These are phyloP conservation scores for Oidium heveae DNA, from an alignment of 2,329 filamentous ascomycete genomes.

Conservation along the genomic window DNA sequence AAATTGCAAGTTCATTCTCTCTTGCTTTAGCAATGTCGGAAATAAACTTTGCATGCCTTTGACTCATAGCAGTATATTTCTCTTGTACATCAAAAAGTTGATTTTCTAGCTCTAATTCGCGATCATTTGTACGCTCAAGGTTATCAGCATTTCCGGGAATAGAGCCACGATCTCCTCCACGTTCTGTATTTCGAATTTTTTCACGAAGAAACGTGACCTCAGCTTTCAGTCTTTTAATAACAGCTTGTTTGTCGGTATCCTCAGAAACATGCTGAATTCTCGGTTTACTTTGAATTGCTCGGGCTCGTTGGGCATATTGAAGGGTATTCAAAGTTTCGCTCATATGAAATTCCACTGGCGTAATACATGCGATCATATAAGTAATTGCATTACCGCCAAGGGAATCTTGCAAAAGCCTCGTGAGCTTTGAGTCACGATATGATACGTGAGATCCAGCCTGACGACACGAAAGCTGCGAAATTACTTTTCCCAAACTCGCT, in stretches of 20 bases:
- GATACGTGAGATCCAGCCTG: slow-evolving; percentile 76
- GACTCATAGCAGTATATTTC: slow-evolving; percentile 74
- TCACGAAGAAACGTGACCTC: slow-evolving; percentile 86
- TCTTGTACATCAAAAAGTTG: slow-evolving; percentile 82
- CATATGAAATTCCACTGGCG: slow-evolving; percentile 84
- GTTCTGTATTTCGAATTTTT: slow-evolving; percentile 69
- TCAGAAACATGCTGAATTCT: slow-evolving; percentile 62
- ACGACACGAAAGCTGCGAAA: slow-evolving; percentile 85
- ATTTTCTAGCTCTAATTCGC: slow-evolving; percentile 77
- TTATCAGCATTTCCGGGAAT: slow-evolving; percentile 37
- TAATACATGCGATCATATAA: slow-evolving; percentile 98
- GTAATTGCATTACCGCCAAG: slow-evolving; percentile 92
- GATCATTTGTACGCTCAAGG: slow-evolving; percentile 54
- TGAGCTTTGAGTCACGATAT: slow-evolving; percentile 94
- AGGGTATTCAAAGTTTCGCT: slow-evolving; percentile 96
- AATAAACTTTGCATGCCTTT: slow-evolving; percentile 87
- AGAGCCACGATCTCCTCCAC: slow-evolving; percentile 29
- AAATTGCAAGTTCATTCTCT: slow-evolving; percentile 38
- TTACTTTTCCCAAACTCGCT: slow-evolving; percentile 88
- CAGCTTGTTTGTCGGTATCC: slow-evolving; percentile 76
- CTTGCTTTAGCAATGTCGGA: slow-evolving; percentile 74
- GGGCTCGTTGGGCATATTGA: slow-evolving; percentile 84
- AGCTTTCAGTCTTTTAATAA: slow-evolving; percentile 80
- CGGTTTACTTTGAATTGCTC: slow-evolving; percentile 92
- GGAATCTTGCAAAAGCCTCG: slow-evolving; percentile 82